A percentile compares a stretch with the other conserved stretches of the same genome.
These are phyloP conservation scores for Candolleomyces eurysporus DNA, from an alignment of 768 basidiomycete species.

Conservation along the genomic window DNA sequence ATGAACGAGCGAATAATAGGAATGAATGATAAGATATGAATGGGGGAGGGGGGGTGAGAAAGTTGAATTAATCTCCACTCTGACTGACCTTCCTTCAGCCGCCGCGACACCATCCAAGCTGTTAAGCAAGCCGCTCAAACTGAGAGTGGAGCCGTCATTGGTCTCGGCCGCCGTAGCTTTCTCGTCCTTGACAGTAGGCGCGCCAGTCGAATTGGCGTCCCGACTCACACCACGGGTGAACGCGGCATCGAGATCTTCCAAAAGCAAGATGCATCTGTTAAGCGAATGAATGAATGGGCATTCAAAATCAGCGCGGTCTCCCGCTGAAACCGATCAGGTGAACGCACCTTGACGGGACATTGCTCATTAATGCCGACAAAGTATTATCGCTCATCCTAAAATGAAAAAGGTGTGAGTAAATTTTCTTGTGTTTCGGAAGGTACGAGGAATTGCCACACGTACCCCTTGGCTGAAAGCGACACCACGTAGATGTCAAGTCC, in stretches of 20 bases:
- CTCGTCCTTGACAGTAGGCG: constrained; percentile 44
- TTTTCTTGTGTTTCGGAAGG: not conserved
- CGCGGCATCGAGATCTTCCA: constrained; percentile 92
- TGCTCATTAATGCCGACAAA: constrained; percentile 81
- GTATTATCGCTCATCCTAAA: constrained; percentile 88
- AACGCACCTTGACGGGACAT: constrained; percentile 75
- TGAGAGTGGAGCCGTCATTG: constrained; percentile 78
- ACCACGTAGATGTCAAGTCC: constrained; percentile 91
- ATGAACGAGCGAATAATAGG: not conserved
- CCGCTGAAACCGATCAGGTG: not conserved
- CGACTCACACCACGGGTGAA: constrained; percentile 87
- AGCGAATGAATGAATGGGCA: constrained; percentile 7
- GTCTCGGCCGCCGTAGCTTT: constrained; percentile 32
- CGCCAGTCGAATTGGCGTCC: constrained; percentile 75
- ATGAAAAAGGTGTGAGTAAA: constrained; percentile 12
- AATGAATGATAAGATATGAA: not conserved
- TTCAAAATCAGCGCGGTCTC: not conserved
- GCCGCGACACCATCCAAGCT: constrained; percentile 85
- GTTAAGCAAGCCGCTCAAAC: constrained; percentile 82
- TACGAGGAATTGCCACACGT: constrained; percentile 20
- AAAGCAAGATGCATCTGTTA: constrained; percentile 80
- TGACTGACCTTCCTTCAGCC: constrained; percentile 77
- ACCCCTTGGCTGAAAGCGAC: constrained; percentile 86
- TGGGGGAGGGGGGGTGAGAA: not conserved
- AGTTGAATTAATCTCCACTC: not conserved